Base-by-base conservation (phyloP, 1,284 basidiomycete species). In the Paramarasmius palmivorus region DNA sequence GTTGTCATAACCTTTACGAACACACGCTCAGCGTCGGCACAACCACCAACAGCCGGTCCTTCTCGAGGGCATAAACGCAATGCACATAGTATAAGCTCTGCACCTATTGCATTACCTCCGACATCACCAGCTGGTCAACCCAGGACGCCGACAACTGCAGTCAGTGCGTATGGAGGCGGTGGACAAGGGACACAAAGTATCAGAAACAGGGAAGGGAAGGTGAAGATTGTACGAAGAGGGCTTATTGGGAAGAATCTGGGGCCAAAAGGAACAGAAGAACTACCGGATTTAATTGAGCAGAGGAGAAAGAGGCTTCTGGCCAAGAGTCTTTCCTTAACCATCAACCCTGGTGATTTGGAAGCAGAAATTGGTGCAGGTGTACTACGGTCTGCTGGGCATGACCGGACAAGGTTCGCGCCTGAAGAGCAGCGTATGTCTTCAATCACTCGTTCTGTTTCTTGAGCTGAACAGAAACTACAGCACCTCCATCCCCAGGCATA, bases 1-100 rank as follows among this genome's bases (percentile, higher is more conserved):
- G 92, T 92, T 15, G 88, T 83, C 4, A 86, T 98, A 64, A 89
- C 91, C 0, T 93, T 97, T 70, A 89, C 89, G 42, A 97, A 96
- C 68, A 90, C 86, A 5, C 82, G 82, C 17, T 76, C 82, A 15
- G n/a, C 36, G 37, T 42, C 49, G 6, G 34, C 49, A 17, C 37
- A 46, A 6, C 70, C 75, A n/a, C 73, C 76, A 37, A 68, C 74
- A 1, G 65, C 62, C 3, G 70, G 75, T 22, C 70, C 73, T 61
- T 42, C 64, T 63, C 62, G 12, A 41, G 49, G 20, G 49, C 51
- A 90, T 68, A 85, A 78, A 65, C 81, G 87, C 10, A 81, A 79
- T 10, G 82, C 82, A 0, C 88, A 91, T 65, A 90, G 88, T 0
- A 82, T 91, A 61, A 88, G 85, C 64, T 88, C 85, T 50, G 88